Evolutionary conservation across 108 stramenopile genomes (phyloP), one percentile per base, ranked within the genome.

Genomic region (Nitzschia palea): DNA sequence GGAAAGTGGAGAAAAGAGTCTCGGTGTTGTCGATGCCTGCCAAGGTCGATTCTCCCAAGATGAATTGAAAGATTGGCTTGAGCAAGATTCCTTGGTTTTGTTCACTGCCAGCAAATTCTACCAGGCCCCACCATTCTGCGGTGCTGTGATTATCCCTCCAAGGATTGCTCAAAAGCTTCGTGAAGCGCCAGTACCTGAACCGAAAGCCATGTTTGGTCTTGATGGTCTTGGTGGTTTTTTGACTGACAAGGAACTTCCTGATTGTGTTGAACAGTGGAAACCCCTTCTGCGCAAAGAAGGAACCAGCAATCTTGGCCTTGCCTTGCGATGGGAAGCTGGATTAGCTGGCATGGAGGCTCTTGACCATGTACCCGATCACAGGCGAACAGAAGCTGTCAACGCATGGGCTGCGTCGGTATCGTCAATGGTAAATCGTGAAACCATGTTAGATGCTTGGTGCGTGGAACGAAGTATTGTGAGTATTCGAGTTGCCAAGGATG

Each of bases 21-120:
- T 88, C 23, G 83, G 81, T 35, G 83, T 88, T 59, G 77, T 88
- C 26, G 87, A 88, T 67, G 87, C 87, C 27, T 88, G 87, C 57
- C 87, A 88, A 68, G 87, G 79, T 35, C 68, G 87, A 36, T 88
- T 88, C 42, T 77, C 83, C 5, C 30, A 56, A 9, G 73, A 85
- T 32, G 87, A 88, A 72, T 62, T 88, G 51, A 71, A 85, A 25
- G 62, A 51, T 30, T 88, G 87, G 87, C 42, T 88, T 0, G 80
- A 80, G 15, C 79, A 85, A 61, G 87, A 88, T 72, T 80, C 81
- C 17, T 34, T 88, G 30, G 81, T 88, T 12, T 53, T 88, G 32
- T 88, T 83, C 55, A 88, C 87, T 17, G 81, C 68, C 35, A 88
- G 87, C 67, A 88, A 88, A 47, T 88, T 88, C 69, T 88, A 81